Base-by-base conservation (phyloP, 495 filamentous ascomycete genomes). In the Pyrenula aspistea region DNA sequence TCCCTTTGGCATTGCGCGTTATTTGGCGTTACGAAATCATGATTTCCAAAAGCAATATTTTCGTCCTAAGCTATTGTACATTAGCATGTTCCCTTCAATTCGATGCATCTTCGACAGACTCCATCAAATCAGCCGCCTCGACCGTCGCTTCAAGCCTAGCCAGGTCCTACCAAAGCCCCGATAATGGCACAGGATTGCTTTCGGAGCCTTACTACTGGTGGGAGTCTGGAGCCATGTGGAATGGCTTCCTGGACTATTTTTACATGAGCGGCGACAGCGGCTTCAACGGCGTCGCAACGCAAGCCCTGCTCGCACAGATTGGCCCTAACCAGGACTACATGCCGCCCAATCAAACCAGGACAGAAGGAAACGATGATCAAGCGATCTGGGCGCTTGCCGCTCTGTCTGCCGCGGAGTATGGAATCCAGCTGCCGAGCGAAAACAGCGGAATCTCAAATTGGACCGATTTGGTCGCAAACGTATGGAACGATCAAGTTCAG, bases 401-500 rank as follows among this genome's bases (percentile, higher is more conserved):
- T 42, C 15, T 42, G 31, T 42, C 31, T 42, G 31, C 31, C 15
- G 31, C 31, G 15, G 31, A 42, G 15, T 42, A 42, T 42, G 31
- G 31, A 8, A 15, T 42, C 4, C 31, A 4, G 8, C 8, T 42
- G 4, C 31, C 31, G 8, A 42, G 31, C 31, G 15, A 42, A 4
- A 15, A 42, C 31, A 4, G 15, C 4, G 31, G 31, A 42, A 15
- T 42, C 8, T 8, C 8, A 4, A 42, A 42, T 42, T 42, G 31
- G 31, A 42, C 31, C 31, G 31, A 42, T 4, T 42, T 42, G 31
- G 31, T 42, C 31, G 31, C 31, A 8, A 42, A 42, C 31, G 15
- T 15, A 42, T 42, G 31, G 31, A 88, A 91, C 62, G 79, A 80
- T 2, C 85, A 88, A 63, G 77, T 71, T n/a, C 58, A 62, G 8